phyloP scores from a whole-genome alignment of 306 rosid genomes.

The Rubus idaeus region DNA sequence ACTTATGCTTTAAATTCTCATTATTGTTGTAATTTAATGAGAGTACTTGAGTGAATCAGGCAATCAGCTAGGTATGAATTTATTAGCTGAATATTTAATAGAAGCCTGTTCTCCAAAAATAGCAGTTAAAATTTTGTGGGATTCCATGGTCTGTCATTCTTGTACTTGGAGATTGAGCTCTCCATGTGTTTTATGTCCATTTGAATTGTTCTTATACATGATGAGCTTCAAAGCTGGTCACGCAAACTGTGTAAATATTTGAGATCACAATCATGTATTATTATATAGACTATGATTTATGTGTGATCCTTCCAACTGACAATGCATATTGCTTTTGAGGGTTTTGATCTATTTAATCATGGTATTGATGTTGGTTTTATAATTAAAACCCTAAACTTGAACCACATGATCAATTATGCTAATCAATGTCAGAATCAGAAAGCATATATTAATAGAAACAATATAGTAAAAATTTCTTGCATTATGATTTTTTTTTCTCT shows the following conservation, averaged over 20 bases:
- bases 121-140: neutral
- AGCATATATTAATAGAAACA: neutral
- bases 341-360: neutral
- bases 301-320: conserved; percentile 5
- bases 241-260: neutral
- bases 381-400: neutral
- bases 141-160: neutral
- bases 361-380: neutral
- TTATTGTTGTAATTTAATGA: neutral
- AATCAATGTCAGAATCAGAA: neutral
- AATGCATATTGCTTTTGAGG: neutral
- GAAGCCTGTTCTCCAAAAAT: neutral
- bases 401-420: neutral
- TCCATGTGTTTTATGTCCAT: neutral
- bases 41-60: neutral
- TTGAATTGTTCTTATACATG: neutral
- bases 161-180: neutral
- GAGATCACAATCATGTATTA: neutral
- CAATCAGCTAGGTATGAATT: neutral
- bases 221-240: neutral
- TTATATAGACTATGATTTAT: neutral
- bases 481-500: too few relatives aligned
- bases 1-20: neutral
- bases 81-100: neutral
- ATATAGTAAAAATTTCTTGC: neutral